Evolutionary conservation across 164 flowering plant species (phyloP), one percentile per base, ranked within the genome.

Genomic region (Vitis labrusca): DNA sequence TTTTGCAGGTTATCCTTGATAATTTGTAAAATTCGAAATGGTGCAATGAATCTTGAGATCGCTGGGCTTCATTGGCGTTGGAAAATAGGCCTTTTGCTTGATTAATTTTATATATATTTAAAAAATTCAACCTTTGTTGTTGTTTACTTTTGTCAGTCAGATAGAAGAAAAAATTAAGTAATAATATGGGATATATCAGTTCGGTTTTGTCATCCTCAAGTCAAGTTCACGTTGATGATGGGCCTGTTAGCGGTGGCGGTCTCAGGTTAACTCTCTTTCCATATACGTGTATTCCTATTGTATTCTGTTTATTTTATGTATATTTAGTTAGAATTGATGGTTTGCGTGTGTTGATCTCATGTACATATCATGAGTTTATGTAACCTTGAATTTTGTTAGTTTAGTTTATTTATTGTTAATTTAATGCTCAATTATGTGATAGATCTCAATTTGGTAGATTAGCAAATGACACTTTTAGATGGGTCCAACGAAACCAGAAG

Each of bases 161-260:
- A 27, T 73, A 17, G n/a, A 50, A 49, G 71, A 17, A 52, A n/a
- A 66, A 44, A 23, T 59, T 15, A 57, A 60, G 66, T 64, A 37
- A 59, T 61, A 70, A 62, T 37, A 92, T 94, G 97, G 98, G 96
- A 10, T 86, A 84, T 78, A 71, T 89, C 65, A 88, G 88, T 78
- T 84, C 92, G 1, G 86, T 92, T 11, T 73, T 94, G 67, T 68
- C 78, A 44, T 83, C 94, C 12, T 73, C 91, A 13, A 87, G 83
- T 77, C 91, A 92, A 70, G 67, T 78, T 68, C 91, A 83, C 60
- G 87, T 74, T 44, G 94, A 87, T 51, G 92, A 89, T 52, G 76
- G 81, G 14, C 98, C 98, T 1, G 97, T 85, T 10, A 87, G 83
- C 73, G 98, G 98, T 15, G 97, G 98, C 0, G 98, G 98, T 48